Base-by-base conservation (phyloP, 2,329 filamentous ascomycete species). In the Sporothrix protearum region DNA sequence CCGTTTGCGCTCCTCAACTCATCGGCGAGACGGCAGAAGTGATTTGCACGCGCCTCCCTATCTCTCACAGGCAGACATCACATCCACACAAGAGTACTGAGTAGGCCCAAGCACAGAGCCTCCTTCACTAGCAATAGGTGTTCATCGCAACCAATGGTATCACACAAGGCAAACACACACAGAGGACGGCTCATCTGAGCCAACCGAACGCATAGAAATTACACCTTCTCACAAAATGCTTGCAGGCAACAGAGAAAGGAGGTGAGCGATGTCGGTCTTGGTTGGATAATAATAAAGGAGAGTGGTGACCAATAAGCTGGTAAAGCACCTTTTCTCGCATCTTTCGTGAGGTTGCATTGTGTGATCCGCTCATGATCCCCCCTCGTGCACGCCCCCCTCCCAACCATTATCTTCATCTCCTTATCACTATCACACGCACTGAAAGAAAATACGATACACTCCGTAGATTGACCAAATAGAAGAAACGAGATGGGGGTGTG, bases 321-420 rank as follows among this genome's bases (percentile, higher is more conserved):
- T 22, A 39, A n/a, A 42, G 33, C 57, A 25, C n/a, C 33, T 14
- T 33, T 16, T 57, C 57, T 22, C 33, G 57, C 55, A 39, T 39
- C 59, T 45, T 42, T 16, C 12, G 42, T 19, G 42, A 61, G 30
- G 55, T 45, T 45, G 14, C 59, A 64, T 28, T 28, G 36, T 64
- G 36, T 64, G 59, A 64, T 64, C 22, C 36, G 59, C 36, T 28
- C 59, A 45, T 64, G 59, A 64, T 64, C 59, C 36, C 59, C 59
- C 59, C 39, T 10, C n/a, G 33, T 19, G 33, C 30, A 39, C 30
- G 25, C 57, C 33, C 57, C 55, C 28, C 33, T 33, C 57, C 10
- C 39, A 12, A 22, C 59, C 22, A 10, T 14, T 63, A 16, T 36
- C 30, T 59, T 22, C 4, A 53, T 28, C 59, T 63, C 57, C 36